Percentiles rank a stretch among this genome's conserved stretches.
Evolutionary conservation across 768 basidiomycete genomes (phyloP).

Genomic region (Asterophora parasitica): DNA sequence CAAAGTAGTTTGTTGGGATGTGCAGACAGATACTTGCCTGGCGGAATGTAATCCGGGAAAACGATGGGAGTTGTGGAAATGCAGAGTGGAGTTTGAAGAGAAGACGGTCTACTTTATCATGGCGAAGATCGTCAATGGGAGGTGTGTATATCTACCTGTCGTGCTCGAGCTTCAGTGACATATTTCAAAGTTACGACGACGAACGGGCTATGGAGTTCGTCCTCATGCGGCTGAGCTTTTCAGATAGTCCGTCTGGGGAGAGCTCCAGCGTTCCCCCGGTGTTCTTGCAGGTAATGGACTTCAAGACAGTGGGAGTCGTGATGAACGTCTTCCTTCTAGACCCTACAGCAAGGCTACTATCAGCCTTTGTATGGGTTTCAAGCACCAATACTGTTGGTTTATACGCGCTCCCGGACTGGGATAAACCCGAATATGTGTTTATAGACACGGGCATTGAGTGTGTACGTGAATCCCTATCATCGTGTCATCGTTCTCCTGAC

Average conservation of each 20-base stretch:
- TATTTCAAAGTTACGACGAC: constrained; percentile 44
- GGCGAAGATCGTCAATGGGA: constrained; percentile 54
- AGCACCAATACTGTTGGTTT: constrained; percentile 51
- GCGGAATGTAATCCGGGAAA: constrained; percentile 66
- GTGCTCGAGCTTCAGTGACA: neutral
- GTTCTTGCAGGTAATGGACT: constrained; percentile 58
- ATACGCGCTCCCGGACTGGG: constrained; percentile 65
- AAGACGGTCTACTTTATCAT: constrained; percentile 71
- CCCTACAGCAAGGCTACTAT: constrained; percentile 52
- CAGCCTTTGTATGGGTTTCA: constrained; percentile 68
- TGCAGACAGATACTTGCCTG: constrained; percentile 53
- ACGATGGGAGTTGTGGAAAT: constrained; percentile 74
- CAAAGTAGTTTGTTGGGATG: constrained; percentile 75
- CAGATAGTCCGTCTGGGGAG: constrained; percentile 40
- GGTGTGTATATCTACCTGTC: constrained; percentile 31
- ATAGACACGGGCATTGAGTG: constrained; percentile 72
- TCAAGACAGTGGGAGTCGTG: constrained; percentile 61
- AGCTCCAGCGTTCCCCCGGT: constrained; percentile 34
- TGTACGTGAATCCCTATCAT: constrained; percentile 37
- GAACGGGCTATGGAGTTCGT: constrained; percentile 66
- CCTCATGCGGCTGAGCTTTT: constrained; percentile 63
- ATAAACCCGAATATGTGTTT: constrained; percentile 60
- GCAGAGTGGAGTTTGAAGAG: constrained; percentile 70
- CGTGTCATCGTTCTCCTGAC: neutral
- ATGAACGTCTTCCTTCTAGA: constrained; percentile 78